Conservation (phyloP, 1,284 basidiomycete genomes). For the Cryptococcus neoformans region DNA sequence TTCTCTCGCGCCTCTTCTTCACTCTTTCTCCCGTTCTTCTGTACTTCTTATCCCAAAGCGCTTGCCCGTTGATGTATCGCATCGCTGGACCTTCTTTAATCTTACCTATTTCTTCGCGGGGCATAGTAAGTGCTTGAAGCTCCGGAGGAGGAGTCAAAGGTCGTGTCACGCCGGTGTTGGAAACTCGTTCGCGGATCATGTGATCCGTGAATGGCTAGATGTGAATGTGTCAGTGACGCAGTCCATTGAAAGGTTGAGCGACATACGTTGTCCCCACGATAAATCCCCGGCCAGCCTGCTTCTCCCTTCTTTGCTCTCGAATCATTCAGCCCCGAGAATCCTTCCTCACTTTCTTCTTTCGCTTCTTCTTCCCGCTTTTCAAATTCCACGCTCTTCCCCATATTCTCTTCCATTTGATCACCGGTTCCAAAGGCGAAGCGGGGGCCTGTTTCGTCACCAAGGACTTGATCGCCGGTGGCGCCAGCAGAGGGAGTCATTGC, state of each 20-base stretch:
- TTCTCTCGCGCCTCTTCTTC: conserved; percentile 39
- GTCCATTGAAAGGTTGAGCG: background rate
- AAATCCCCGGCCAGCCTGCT: conserved; percentile 66
- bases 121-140: conserved; percentile 63
- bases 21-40: conserved; percentile 31
- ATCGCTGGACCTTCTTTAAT: conserved; percentile 53
- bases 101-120: conserved; percentile 56
- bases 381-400: background rate
- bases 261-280: conserved; percentile 56
- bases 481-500: background rate
- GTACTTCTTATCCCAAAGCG: conserved; percentile 47
- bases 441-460: background rate
- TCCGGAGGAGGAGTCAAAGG: conserved; percentile 69
- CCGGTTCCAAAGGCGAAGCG: background rate
- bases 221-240: background rate
- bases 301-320: conserved; percentile 43
- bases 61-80: conserved; percentile 48
- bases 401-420: background rate
- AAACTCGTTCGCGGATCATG: conserved; percentile 86
- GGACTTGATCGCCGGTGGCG: background rate
- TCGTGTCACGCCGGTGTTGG: conserved; percentile 69
- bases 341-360: conserved; percentile 27
- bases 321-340: conserved; percentile 21
- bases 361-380: background rate
- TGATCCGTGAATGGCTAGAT: conserved; percentile 48